Evolutionary conservation across 2,329 filamentous ascomycete species (phyloP), one percentile per base, ranked within the genome.

Genomic region (Gnomoniopsis smithogilvyi): DNA sequence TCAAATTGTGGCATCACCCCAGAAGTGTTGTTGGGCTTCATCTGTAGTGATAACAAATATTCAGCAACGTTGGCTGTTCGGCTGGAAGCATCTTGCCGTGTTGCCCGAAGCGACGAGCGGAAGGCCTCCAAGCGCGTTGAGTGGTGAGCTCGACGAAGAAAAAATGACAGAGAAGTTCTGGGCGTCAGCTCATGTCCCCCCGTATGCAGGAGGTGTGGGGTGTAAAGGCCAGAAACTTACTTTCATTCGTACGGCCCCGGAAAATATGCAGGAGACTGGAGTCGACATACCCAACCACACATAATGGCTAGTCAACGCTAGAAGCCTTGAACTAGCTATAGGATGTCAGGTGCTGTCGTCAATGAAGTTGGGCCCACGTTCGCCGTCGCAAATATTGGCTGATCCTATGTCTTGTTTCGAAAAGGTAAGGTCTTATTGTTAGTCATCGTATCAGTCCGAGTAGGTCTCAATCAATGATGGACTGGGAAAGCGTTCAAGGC

Each of bases 31-130:
- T 4, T 30, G 26, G 8, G 26, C 26, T 30, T 30, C 26, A 30
- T 30, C 26, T 8, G 8, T 30, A 30, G 26, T 4, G 26, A 4
- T 30, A 4, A 8, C 26, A 30, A 30, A 8, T 4, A 30, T 8
- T 30, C 8, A 30, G 26, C 26, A 30, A 30, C 26, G 26, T 4
- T 30, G 8, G 26, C 4, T 30, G 4, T 30, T 46, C 45, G n/a
- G 26, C 22, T 24, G 43, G 43, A 51, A 30, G 45, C 36, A 34
- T 46, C 43, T 22, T 55, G 51, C 21, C 46, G 51, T 59, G 56
- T 24, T 59, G 56, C 56, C 56, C 56, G 54, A 59, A 41, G 19
- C 30, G 10, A 22, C 24, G 7, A 26, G 15, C 45, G 21, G 26
- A 30, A 30, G 4, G 26, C 26, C 26, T 30, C 8, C 8, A 30